A percentile compares a stretch with the other conserved stretches of the same genome.
These are phyloP conservation scores for Zarea fungicola DNA, from an alignment of 2,329 filamentous ascomycete genomes.

Conservation along the genomic window DNA sequence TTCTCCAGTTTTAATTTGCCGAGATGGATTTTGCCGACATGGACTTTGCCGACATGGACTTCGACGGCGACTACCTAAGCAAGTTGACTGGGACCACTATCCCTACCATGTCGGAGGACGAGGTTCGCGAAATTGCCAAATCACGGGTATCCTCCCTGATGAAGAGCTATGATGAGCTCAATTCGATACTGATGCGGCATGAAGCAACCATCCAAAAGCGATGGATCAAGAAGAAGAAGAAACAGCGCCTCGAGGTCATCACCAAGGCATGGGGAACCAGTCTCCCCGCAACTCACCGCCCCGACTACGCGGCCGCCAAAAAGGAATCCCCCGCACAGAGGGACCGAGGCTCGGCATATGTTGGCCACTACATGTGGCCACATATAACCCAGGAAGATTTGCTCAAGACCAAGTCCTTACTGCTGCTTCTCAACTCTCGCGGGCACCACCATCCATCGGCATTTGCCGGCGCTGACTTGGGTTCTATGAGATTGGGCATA, in stretches of 20 bases:
- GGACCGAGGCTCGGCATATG: conserved; percentile 11
- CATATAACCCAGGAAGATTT: conserved; percentile 56
- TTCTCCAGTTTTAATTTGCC: too few relatives aligned
- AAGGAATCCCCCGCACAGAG: conserved; percentile 18
- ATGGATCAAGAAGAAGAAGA: conserved; percentile 48
- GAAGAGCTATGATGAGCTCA: conserved; percentile 33
- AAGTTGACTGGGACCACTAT: too few relatives aligned
- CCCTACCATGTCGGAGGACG: too few relatives aligned
- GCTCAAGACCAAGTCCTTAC: conserved; percentile 34
- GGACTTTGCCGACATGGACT: too few relatives aligned
- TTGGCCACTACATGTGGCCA: conserved; percentile 43
- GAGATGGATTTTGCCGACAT: too few relatives aligned
- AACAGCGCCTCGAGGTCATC: conserved; percentile 41
- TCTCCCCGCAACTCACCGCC: conserved; percentile 45
- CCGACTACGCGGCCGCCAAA: conserved; percentile 41
- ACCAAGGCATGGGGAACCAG: conserved; percentile 39
- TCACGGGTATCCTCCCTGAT: too few relatives aligned
- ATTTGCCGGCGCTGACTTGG: conserved; percentile 44
- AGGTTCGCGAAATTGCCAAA: too few relatives aligned
- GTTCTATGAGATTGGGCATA: conserved; percentile 26
- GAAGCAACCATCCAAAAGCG: conserved; percentile 46
- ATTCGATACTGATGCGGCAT: conserved; percentile 42
- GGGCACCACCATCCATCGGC: conserved; percentile 39
- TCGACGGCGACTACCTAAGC: too few relatives aligned
- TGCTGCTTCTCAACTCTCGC: conserved; percentile 48